Evolutionary conservation across 176 grass and related monocot species (phyloP), one percentile per base, ranked within the genome.

Genomic region (Avena atlantica): DNA sequence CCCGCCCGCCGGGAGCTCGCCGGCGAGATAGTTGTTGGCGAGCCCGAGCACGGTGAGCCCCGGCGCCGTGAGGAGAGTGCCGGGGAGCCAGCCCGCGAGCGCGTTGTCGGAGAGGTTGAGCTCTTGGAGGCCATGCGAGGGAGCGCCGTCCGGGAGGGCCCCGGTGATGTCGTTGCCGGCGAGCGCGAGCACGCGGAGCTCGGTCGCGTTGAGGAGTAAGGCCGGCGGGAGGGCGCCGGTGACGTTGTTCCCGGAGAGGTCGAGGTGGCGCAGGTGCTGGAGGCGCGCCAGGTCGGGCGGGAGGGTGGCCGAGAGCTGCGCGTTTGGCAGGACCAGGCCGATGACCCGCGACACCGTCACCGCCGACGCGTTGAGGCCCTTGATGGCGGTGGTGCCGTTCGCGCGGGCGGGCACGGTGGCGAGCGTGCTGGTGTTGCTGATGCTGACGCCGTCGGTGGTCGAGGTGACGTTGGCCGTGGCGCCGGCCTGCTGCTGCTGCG

Each of bases 201-300:
- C 93, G 4, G 92, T 52, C 14, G 89, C 87, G 82, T 90, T 93
- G 86, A 94, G 88, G 83, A 96, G 88, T 31, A 96, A 70, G 1
- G 96, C 42, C 0, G 19, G 0, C 2, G 94, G 97, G 9, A 99
- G 19, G 5, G 21, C 78, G 6, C 97, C 91, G 59, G 71, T 94
- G 42, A 99, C 20, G 21, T 17, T 12, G 90, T 97, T 99, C 47
- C 91, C 89, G 25, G 97, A 93, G 78, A 99, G 87, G 81, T 99
- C 97, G 59, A 99, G 80, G 86, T 99, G 94, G 78, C 91, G 94
- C 21, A 99, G 94, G 87, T 97, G 94, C 78, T 97, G 89, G 79
- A 99, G 56, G 62, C 78, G 91, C 67, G 83, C 89, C 7, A 99
- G 87, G 14, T 94, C 94, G 1, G 89, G 73, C 0, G 86, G 84